These are phyloP conservation scores for Sporisorium reilianum DNA, from an alignment of 1,284 basidiomycete genomes.

Conservation along the genomic window DNA sequence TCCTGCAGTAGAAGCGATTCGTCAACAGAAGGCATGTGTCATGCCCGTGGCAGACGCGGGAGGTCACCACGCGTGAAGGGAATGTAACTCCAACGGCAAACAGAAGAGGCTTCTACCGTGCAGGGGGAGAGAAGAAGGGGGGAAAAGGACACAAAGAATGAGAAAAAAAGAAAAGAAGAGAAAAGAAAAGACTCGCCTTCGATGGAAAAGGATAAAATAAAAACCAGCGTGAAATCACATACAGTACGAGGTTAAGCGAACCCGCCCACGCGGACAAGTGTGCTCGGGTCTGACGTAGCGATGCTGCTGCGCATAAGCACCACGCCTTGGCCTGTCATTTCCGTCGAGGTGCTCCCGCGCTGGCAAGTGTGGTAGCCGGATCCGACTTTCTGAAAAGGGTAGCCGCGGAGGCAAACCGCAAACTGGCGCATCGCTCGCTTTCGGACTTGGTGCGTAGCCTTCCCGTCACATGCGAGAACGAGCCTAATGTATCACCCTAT, in stretches of 20 bases:
- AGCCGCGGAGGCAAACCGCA: constrained; percentile 7
- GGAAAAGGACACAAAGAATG: not conserved
- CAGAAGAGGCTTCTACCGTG: no score
- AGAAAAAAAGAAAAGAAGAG: not conserved
- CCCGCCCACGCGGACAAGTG: constrained; percentile 8
- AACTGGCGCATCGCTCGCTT: constrained; percentile 4
- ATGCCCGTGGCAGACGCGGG: no score
- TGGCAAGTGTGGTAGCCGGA: not conserved
- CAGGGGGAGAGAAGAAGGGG: no score
- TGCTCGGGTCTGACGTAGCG: constrained; percentile 1
- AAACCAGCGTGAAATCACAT: constrained; percentile 4
- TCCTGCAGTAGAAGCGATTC: not conserved
- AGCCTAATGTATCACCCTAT: not conserved
- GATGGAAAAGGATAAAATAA: not conserved
- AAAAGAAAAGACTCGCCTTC: no score
- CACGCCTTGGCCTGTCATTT: not conserved
- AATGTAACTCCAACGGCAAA: constrained; percentile 4
- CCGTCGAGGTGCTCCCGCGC: not conserved
- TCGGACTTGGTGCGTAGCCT: not conserved
- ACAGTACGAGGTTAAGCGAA: not conserved
- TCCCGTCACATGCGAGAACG: not conserved
- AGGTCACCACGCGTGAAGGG: no score
- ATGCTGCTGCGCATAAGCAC: not conserved
- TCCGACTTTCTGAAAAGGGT: not conserved
- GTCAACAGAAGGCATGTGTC: not conserved